Conservation (phyloP, 257 asterid genomes). For the Paulownia fortunei region DNA sequence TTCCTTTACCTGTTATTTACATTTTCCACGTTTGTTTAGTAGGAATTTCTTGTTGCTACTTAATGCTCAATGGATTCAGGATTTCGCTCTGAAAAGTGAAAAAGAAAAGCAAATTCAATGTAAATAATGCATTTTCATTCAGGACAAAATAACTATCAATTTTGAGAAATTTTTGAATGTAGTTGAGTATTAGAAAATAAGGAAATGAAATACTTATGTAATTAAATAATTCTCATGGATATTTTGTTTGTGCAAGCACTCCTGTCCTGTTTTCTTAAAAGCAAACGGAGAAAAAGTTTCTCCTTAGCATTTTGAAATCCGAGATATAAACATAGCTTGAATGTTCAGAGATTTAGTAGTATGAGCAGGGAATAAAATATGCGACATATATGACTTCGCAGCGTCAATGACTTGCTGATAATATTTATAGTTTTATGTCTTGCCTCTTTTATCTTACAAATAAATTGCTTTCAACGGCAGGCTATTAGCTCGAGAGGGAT, state of each 20-base stretch:
- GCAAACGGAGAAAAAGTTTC: neutral
- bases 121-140: neutral
- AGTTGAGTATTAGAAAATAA: neutral
- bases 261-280: neutral
- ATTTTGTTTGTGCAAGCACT: neutral
- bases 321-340: slow-evolving; percentile 7
- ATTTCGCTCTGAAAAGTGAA: neutral
- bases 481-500: slow-evolving; percentile 93
- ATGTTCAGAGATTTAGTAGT: neutral
- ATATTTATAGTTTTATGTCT: neutral
- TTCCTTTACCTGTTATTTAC: neutral
- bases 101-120: neutral
- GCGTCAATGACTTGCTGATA: neutral
- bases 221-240: neutral
- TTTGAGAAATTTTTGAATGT: neutral
- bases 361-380: neutral
- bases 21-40: neutral
- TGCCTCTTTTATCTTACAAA: neutral
- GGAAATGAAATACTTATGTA: neutral
- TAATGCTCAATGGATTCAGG: neutral
- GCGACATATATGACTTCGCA: neutral
- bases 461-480: slow-evolving; percentile 40
- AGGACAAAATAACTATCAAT: neutral
- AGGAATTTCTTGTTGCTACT: slow-evolving; percentile 15
- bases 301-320: slow-evolving; percentile 6